These are phyloP conservation scores for rapeseed (Brassica napus) DNA, from an alignment of 345 rosid species.

Conservation along the genomic window Da-Ae NC_063436.1:16988001-16988500, in stretches of 20 bases:
- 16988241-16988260: not conserved
- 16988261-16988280: slow-evolving; percentile 14
- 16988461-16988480: not conserved
- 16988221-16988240: not conserved
- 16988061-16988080: not conserved
- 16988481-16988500: not conserved
- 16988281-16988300: slow-evolving; percentile 5
- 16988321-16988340: not conserved
- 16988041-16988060: not conserved
- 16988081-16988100: slow-evolving; percentile 18
- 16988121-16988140: slow-evolving; percentile 2
- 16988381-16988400: not conserved
- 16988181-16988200: not conserved
- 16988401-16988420: not conserved
- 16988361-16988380: not conserved
- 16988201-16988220: not conserved
- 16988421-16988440: not conserved
- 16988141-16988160: not conserved
- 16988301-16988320: not conserved
- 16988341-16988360: slow-evolving; percentile 9
- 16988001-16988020: not conserved
- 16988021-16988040: not conserved
- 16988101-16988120: not conserved
- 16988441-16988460: not conserved
- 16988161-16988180: not conserved